phyloP scores from a whole-genome alignment of 345 rosid species.

The Gossypium rotundifolium region DNA sequence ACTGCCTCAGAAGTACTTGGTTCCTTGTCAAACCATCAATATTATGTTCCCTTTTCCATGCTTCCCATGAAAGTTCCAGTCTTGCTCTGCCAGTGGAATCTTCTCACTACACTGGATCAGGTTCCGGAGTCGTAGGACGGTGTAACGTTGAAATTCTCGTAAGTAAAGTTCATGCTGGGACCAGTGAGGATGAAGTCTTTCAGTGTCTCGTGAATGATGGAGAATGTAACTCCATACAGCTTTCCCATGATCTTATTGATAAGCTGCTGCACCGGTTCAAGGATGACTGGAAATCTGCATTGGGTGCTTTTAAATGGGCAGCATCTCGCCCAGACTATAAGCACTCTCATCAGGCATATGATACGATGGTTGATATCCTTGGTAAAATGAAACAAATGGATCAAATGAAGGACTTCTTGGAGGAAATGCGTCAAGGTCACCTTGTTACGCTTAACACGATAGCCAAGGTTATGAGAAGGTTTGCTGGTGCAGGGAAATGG shows the following conservation, averaged over 20 bases:
- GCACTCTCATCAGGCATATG: slow-evolving; percentile 38
- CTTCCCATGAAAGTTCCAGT: slow-evolving; percentile 17
- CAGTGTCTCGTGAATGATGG: slow-evolving; percentile 33
- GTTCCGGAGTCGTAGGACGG: slow-evolving; percentile 13
- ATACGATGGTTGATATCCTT: slow-evolving; percentile 59
- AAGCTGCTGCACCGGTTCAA: slow-evolving; percentile 54
- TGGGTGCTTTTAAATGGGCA: slow-evolving; percentile 73
- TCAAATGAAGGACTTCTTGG: slow-evolving; percentile 48
- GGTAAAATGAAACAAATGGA: slow-evolving; percentile 72
- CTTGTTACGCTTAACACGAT: slow-evolving; percentile 44
- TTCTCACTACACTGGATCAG: slow-evolving; percentile 10
- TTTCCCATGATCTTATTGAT: slow-evolving; percentile 41
- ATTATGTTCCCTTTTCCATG: slow-evolving; percentile 15
- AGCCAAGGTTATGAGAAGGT: slow-evolving; percentile 75
- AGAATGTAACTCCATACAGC: slow-evolving; percentile 27
- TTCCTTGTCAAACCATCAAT: slow-evolving; percentile 15
- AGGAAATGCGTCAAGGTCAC: slow-evolving; percentile 42
- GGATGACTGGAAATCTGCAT: slow-evolving; percentile 80
- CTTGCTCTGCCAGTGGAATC: slow-evolving; percentile 18
- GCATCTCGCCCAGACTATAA: slow-evolving; percentile 38
- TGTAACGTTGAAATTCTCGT: slow-evolving; percentile 27
- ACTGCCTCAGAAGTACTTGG: slow-evolving; percentile 18
- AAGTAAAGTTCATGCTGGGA: slow-evolving; percentile 30
- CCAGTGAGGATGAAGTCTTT: slow-evolving; percentile 43
- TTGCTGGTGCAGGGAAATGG: slow-evolving; percentile 76